phyloP scores from a whole-genome alignment of 257 asterid species.

The Ballota nigra region DNA sequence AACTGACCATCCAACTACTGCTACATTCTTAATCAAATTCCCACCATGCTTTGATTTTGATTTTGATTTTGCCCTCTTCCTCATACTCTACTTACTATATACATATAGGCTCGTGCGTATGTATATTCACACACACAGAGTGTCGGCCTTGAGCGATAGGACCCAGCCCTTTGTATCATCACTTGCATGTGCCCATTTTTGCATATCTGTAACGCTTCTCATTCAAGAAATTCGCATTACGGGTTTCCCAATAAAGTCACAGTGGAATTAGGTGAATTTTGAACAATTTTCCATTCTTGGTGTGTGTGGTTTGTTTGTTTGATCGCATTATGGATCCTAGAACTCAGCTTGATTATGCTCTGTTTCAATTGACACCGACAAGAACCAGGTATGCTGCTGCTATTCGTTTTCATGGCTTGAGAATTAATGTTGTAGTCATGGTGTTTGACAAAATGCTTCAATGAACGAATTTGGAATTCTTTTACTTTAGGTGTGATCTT shows the following conservation, averaged over 20 bases:
- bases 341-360: slow-evolving; percentile 59
- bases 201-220: slow-evolving; percentile 29
- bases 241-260: not conserved
- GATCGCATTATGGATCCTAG: slow-evolving; percentile 52
- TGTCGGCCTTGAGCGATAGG: slow-evolving; percentile 49
- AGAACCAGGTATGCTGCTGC: slow-evolving; percentile 59
- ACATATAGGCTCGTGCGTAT: not conserved
- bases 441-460: slow-evolving; percentile 9
- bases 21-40: slow-evolving; percentile 21
- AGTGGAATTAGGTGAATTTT: not conserved
- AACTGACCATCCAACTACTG: slow-evolving; percentile 47
- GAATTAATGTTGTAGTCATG: not conserved
- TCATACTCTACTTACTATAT: not conserved
- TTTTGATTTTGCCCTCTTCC: not conserved
- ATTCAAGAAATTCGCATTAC: slow-evolving; percentile 22
- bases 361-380: slow-evolving; percentile 83
- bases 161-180: slow-evolving; percentile 32
- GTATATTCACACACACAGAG: slow-evolving; percentile 10
- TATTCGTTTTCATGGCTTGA: not conserved
- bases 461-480: slow-evolving; percentile 8
- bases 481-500: slow-evolving; percentile 88
- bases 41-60: slow-evolving; percentile 2
- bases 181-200: slow-evolving; percentile 40
- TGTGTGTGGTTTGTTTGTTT: not conserved
- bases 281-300: slow-evolving; percentile 2